Conservation (phyloP, 169 alveolate genomes). For the Cytauxzoon felis region DNA sequence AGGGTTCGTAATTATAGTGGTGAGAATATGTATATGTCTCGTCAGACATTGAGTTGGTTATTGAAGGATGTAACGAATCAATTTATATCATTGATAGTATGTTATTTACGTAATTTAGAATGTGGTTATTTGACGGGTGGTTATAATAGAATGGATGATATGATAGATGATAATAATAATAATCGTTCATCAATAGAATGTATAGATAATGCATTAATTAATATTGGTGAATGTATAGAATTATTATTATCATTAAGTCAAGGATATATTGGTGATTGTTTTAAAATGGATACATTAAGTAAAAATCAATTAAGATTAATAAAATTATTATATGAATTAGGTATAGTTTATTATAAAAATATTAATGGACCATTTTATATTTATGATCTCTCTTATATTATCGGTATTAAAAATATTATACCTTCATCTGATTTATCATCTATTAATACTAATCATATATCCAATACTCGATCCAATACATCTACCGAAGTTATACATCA, state of each 20-base stretch:
- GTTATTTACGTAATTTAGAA: slow-evolving; percentile 68
- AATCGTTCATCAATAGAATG: slow-evolving; percentile 41
- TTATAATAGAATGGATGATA: background rate
- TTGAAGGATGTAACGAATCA: slow-evolving; percentile 74
- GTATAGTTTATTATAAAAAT: slow-evolving; percentile 60
- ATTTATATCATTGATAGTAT: slow-evolving; percentile 70
- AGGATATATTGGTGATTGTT: slow-evolving; percentile 70
- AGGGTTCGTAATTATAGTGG: slow-evolving; percentile 9
- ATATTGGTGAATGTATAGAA: slow-evolving; percentile 66
- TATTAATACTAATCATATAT: background rate
- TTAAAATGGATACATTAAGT: slow-evolving; percentile 59
- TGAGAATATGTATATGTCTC: slow-evolving; percentile 50
- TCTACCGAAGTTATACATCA: too few species aligned
- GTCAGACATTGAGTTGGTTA: slow-evolving; percentile 80
- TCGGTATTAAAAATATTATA: slow-evolving; percentile 15
- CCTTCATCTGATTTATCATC: background rate
- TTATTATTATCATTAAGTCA: slow-evolving; percentile 71
- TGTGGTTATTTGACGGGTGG: slow-evolving; percentile 38
- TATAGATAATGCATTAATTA: slow-evolving; percentile 29
- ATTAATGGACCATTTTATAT: slow-evolving; percentile 47
- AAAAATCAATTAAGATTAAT: slow-evolving; percentile 72
- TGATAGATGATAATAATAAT: background rate
- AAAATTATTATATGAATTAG: slow-evolving; percentile 68
- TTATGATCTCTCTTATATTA: slow-evolving; percentile 57
- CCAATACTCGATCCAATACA: too few species aligned